phyloP scores from a whole-genome alignment of 2,329 filamentous ascomycete species.

The Colletotrichum destructivum region DNA sequence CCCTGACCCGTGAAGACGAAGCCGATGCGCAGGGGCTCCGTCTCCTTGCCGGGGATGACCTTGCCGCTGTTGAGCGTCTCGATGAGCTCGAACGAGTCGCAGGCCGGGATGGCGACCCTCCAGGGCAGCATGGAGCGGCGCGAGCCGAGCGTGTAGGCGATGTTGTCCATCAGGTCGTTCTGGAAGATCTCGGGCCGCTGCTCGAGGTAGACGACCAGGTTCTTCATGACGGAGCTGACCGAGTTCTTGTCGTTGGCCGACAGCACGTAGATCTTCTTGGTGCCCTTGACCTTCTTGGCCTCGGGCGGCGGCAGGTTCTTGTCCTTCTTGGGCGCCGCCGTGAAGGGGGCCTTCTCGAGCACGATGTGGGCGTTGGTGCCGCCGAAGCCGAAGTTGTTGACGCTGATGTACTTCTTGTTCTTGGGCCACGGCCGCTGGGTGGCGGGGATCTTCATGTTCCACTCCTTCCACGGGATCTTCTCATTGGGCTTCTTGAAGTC shows the following conservation, averaged over 20 bases:
- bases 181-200: constrained; percentile 60
- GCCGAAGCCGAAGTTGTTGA: constrained; percentile 64
- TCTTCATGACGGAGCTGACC: constrained; percentile 48
- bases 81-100: constrained; percentile 43
- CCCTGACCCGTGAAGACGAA: constrained; percentile 50
- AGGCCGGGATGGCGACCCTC: constrained; percentile 49
- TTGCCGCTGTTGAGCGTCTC: constrained; percentile 55
- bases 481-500: constrained; percentile 66
- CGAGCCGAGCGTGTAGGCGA: constrained; percentile 42
- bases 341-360: constrained; percentile 55
- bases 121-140: constrained; percentile 37
- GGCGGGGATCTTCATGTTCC: constrained; percentile 64
- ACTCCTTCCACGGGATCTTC: constrained; percentile 64
- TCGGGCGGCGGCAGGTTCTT: constrained; percentile 43
- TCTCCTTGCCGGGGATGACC: constrained; percentile 54
- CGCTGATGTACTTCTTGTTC: constrained; percentile 64
- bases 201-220: constrained; percentile 57
- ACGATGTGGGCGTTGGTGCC: constrained; percentile 63
- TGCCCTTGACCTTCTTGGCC: constrained; percentile 23
- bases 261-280: constrained; percentile 59
- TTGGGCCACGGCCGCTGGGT: constrained; percentile 62
- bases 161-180: constrained; percentile 55
- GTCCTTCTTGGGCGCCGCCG: constrained; percentile 21
- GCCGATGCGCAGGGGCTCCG: constrained; percentile 47
- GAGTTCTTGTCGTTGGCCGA: constrained; percentile 57